phyloP scores from a whole-genome alignment of 352 stramenopile genomes.

The Pythium pyrilobum region DNA sequence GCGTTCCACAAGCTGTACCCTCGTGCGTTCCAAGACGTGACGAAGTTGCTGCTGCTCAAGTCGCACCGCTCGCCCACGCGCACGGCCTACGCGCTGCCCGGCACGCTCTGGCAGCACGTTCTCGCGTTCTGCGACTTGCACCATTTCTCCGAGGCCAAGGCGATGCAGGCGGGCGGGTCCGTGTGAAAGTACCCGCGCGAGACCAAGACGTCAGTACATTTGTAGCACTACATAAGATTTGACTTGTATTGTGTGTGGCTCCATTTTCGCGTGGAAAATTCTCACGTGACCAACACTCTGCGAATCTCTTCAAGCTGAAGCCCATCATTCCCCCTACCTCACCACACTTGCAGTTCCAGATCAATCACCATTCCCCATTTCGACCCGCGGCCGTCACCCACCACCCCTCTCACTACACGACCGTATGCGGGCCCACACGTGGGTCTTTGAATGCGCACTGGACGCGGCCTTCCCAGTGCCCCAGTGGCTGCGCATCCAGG shows the following conservation, averaged over 20 bases:
- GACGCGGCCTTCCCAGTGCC: background rate
- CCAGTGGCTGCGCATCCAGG: constrained; percentile 1
- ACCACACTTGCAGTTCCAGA: no score
- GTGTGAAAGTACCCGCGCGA: no score
- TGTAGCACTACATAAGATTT: background rate
- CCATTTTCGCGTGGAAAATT: constrained; percentile 5
- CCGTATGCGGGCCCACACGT: constrained; percentile 3
- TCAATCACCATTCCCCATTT: no score
- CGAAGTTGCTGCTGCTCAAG: constrained; percentile 13
- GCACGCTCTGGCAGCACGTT: constrained; percentile 15
- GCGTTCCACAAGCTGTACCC: constrained; percentile 12
- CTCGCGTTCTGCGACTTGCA: constrained; percentile 19
- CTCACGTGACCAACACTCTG: background rate
- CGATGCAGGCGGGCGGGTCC: no score
- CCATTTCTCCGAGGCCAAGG: constrained; percentile 5
- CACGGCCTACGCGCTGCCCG: constrained; percentile 1
- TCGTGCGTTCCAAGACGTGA: constrained; percentile 5
- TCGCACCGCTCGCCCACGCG: background rate
- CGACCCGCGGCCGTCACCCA: no score
- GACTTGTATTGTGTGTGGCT: background rate
- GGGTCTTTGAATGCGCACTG: constrained; percentile 8
- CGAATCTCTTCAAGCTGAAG: background rate
- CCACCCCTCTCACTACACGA: background rate
- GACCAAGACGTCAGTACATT: no score
- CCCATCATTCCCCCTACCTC: no score